Evolutionary conservation across 2,329 filamentous ascomycete species (phyloP), one percentile per base, ranked within the genome.

Genomic region (Dactylellina drechsleri): DNA sequence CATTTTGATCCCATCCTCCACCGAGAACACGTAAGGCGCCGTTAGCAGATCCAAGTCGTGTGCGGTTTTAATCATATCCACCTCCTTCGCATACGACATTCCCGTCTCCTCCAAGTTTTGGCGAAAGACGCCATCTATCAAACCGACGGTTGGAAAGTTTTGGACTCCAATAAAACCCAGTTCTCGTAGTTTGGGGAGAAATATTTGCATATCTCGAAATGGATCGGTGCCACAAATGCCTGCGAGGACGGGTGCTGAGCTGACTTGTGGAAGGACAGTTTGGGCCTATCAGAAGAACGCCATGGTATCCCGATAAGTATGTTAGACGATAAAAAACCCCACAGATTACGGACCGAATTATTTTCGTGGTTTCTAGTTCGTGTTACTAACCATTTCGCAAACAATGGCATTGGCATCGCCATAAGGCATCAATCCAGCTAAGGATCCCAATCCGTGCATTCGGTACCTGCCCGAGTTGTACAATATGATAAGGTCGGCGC

Each of bases 401-500:
- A 72, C 88, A 91, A 90, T 58, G 91, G 81, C 68, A 40, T 73
- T 73, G 12, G 68, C 68, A 45, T 73, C 68, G 2, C 56, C 61
- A 40, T 73, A 73, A 16, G 68, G 68, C 68, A 73, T 66, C 47
- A 73, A 31, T 0, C 90, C 90, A 0, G 90, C 89, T 10, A 91
- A 81, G 0, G 88, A 91, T 0, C 90, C 90, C 49, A 87, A 84
- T 0, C 90, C 90, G 0, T 89, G 89, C 90, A 92, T 92, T 8
- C 90, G 87, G 80, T 89, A 92, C 2, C 89, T 86, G 0, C 90
- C 90, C 43, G 87, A 89, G 81, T 91, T 91, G 83, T 91, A 91
- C 78, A 91, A 86, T 76, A 91, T 87, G 79, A 92, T 90, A 49
- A 92, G 82, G 78, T 91, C 89, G 13, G 86, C 87, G 74, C 89